These are phyloP conservation scores for Monilinia aucupariae DNA, from an alignment of 2,329 filamentous ascomycete genomes.

Conservation along the genomic window DNA sequence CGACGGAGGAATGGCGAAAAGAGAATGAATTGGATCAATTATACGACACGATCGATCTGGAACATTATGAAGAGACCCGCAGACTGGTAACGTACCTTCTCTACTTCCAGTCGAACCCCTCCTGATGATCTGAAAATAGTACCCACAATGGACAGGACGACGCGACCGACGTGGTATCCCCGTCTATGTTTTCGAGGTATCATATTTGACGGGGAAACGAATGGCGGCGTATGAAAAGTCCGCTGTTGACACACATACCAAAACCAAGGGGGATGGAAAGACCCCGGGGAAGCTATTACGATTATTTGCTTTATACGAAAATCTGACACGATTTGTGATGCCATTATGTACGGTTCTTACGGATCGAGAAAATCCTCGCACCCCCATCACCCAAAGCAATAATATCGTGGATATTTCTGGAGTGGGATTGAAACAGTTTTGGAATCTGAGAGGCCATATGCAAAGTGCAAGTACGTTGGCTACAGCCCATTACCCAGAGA, in stretches of 20 bases:
- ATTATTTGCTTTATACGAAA: constrained; percentile 90
- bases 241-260: constrained; percentile 47
- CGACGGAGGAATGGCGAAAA: constrained; percentile 81
- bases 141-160: constrained; percentile 91
- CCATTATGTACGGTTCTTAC: constrained; percentile 74
- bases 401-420: constrained; percentile 92
- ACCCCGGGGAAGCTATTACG: constrained; percentile 72
- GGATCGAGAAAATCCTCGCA: constrained; percentile 65
- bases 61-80: constrained; percentile 75
- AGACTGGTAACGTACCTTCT: constrained; percentile 54
- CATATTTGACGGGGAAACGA: constrained; percentile 74
- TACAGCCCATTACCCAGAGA: constrained; percentile 93
- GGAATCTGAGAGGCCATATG: constrained; percentile 92
- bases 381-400: constrained; percentile 86
- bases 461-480: constrained; percentile 83
- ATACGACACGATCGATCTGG: constrained; percentile 80
- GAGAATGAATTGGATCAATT: constrained; percentile 72
- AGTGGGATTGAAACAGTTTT: constrained; percentile 88
- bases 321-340: constrained; percentile 79
- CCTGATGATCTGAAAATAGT: constrained; percentile 45
- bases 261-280: constrained; percentile 60
- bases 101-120: constrained; percentile 19
- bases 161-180: constrained; percentile 88
- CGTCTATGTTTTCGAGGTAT: constrained; percentile 85
- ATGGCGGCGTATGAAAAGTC: constrained; percentile 72